Evolutionary conservation across 768 basidiomycete species (phyloP).

Genomic region (Auricularia auricula-judae): DNA sequence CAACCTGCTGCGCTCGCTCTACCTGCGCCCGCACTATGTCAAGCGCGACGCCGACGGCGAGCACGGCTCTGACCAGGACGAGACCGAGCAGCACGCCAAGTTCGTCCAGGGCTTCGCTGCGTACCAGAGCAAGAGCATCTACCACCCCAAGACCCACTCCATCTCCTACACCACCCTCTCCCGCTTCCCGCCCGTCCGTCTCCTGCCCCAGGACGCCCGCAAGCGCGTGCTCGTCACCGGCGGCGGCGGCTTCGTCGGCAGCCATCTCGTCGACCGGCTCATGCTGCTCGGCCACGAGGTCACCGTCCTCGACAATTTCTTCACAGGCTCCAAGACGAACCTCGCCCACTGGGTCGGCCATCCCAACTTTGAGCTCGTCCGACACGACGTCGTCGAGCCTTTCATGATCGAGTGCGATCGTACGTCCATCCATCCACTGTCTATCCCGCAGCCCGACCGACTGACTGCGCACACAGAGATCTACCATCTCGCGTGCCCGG

Average conservation of each 20-base stretch:
- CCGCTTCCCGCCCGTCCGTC: conserved; percentile 86
- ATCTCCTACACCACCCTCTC: conserved; percentile 90
- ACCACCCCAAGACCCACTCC: conserved; percentile 61
- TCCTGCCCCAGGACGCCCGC: conserved; percentile 62
- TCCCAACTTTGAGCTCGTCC: conserved; percentile 96
- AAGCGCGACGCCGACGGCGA: conserved; percentile 14
- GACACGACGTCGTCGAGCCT: conserved; percentile 94
- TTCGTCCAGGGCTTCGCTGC: conserved; percentile 34
- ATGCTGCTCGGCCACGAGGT: conserved; percentile 98
- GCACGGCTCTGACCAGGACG: conserved; percentile 26
- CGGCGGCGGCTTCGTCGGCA: conserved; percentile 98
- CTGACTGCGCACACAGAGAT: conserved; percentile 51
- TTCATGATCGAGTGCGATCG: conserved; percentile 99
- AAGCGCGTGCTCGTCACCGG: conserved; percentile 94
- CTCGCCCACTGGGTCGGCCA: conserved; percentile 95
- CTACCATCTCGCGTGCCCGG: conserved; percentile 96
- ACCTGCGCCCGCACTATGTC: conserved; percentile 74
- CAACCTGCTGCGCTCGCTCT: conserved; percentile 75
- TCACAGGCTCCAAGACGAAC: conserved; percentile 96
- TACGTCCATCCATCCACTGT: conserved; percentile 31
- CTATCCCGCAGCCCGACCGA: background rate
- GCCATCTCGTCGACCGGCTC: conserved; percentile 92
- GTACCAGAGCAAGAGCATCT: conserved; percentile 82
- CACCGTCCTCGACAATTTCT: conserved; percentile 96
- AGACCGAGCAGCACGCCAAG: conserved; percentile 36